Evolutionary conservation across 345 rosid species (phyloP), one percentile per base, ranked within the genome.

Genomic region (Odontarrhena argentea): DNA sequence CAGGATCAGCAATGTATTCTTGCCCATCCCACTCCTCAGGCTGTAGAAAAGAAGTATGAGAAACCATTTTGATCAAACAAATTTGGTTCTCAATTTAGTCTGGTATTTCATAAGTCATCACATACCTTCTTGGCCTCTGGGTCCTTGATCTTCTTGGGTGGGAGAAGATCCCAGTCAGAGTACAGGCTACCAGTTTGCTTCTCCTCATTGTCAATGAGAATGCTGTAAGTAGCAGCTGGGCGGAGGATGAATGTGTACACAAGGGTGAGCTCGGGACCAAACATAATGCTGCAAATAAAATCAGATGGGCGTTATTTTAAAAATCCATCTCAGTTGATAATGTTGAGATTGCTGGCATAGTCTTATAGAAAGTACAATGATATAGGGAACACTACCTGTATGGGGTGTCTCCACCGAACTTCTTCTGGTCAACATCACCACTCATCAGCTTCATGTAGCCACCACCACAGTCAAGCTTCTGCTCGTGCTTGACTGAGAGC

Each of bases 401-500:
- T 41, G 96, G 84, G 8, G 97, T 89, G 55, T 95, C 99, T 47
- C 97, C 99, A 26, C 99, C 99, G 2, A 95, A 95, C 73, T 91
- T 88, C 77, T 89, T 89, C 78, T 91, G 99, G 83, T 95, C 97
- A 76, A 87, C 57, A 3, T 85, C 93, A 43, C 81, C 93, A 46
- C 96, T 91, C 43, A 95, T 87, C 77, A 95, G 77, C 87, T 95
- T 95, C 92, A 95, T 84, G 87, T 95, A 95, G 66, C 99, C 99
- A 71, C 99, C 99, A 75, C 99, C 99, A 77, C 99, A 95, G 76
- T 95, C 99, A 68, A 95, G 99, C 80, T 95, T 95, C 77, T 95
- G 99, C 70, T 95, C 99, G 54, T 95, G 99, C 88, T 94, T 95
- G 70, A 95, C 99, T 2, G 89, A 86, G 74, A 95, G 91, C 55